Evolutionary conservation across 2,329 filamentous ascomycete genomes (phyloP).

Genomic region (Venturia carpophila): DNA sequence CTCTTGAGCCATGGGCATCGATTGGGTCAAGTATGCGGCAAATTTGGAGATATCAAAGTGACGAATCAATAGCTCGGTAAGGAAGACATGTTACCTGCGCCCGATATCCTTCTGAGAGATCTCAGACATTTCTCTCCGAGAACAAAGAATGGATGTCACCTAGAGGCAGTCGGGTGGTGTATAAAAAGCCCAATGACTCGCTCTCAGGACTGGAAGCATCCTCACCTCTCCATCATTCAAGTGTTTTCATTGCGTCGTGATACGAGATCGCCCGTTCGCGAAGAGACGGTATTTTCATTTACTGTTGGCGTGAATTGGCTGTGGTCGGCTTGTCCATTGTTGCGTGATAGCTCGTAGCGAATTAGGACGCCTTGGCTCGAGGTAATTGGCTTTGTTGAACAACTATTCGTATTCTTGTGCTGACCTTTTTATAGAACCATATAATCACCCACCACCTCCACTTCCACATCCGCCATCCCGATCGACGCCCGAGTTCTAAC

Average conservation of each 20-base stretch:
- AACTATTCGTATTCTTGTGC: neutral
- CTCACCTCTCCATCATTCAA: neutral
- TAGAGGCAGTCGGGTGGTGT: neutral
- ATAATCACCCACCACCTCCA: neutral
- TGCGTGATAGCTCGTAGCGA: neutral
- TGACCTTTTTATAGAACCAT: constrained; percentile 2
- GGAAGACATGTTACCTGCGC: neutral
- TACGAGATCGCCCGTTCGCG: neutral
- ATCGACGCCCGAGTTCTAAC: neutral
- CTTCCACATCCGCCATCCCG: neutral
- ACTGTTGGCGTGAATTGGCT: neutral
- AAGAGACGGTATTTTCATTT: neutral
- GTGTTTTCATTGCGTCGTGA: neutral
- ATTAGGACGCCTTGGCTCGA: neutral
- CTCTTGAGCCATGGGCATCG: neutral
- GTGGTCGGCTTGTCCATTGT: neutral
- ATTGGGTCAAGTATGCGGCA: constrained; percentile 2
- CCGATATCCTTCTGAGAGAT: neutral
- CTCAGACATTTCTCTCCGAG: neutral
- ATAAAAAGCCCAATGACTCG: neutral
- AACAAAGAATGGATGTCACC: constrained; percentile 1
- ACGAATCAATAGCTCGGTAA: neutral
- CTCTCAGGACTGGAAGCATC: neutral
- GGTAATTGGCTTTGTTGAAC: neutral
- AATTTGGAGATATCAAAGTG: neutral